phyloP scores from a whole-genome alignment of 2,329 filamentous ascomycete genomes.

The Fusarium mangiferae region DNA sequence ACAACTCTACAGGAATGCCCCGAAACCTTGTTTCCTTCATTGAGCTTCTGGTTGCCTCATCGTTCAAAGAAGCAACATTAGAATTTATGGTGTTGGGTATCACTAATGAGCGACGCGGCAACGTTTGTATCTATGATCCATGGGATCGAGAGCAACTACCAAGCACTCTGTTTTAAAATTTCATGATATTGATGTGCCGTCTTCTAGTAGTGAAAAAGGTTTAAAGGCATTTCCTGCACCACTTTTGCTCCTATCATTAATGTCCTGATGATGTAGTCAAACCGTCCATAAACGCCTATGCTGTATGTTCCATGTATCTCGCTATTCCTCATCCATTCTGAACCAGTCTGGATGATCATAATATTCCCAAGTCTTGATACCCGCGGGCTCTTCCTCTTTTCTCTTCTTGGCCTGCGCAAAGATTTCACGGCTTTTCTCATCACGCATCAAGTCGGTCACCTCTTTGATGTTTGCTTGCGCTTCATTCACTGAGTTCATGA shows the following conservation, averaged over 20 bases:
- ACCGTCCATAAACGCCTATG: conserved; percentile 6
- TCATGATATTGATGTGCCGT: neutral
- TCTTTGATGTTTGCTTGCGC: conserved; percentile 63
- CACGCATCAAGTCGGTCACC: conserved; percentile 59
- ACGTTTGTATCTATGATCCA: neutral
- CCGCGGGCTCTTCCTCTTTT: conserved; percentile 63
- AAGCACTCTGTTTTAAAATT: neutral
- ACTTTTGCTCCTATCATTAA: neutral
- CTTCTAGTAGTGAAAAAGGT: neutral
- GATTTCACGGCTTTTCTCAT: conserved; percentile 59
- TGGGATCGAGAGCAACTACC: neutral
- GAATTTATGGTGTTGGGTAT: neutral
- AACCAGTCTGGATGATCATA: conserved; percentile 70
- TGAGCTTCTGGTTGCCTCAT: neutral
- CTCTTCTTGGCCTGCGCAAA: conserved; percentile 65
- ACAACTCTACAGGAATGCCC: neutral
- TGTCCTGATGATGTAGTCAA: neutral
- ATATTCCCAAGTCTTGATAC: conserved; percentile 68
- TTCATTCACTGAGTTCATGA: conserved; percentile 58
- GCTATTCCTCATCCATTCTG: conserved; percentile 45
- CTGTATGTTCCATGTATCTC: neutral
- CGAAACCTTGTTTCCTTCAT: neutral
- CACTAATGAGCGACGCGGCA: neutral
- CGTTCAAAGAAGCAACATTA: neutral
- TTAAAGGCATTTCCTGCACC: neutral